Conservation (phyloP, 2,329 filamentous ascomycete species). For the Aspergillus sp. region DNA sequence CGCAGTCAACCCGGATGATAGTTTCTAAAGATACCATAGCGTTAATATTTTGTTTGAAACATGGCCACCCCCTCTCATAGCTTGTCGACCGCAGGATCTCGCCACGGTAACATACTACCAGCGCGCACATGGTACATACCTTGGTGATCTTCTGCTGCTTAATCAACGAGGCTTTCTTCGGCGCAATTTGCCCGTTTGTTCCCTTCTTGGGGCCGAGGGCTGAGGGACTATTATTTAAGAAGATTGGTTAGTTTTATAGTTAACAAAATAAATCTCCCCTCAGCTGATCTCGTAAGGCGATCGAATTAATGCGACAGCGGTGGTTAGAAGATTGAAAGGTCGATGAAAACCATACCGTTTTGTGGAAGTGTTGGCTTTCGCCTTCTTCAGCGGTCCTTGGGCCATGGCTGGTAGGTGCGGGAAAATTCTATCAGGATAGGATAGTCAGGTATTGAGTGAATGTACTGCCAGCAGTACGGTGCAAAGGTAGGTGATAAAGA, state of each 20-base stretch:
- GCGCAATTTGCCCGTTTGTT: conserved; percentile 59
- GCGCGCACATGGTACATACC: conserved; percentile 35
- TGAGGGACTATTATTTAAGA: conserved; percentile 16
- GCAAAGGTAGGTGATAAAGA: neutral
- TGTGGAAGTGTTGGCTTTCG: conserved; percentile 21
- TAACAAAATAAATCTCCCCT: neutral
- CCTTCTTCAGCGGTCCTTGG: conserved; percentile 44
- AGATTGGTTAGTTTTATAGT: neutral
- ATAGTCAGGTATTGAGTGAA: too few species aligned
- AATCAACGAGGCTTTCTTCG: conserved; percentile 63
- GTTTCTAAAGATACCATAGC: conserved; percentile 49
- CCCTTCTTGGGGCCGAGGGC: conserved; percentile 57
- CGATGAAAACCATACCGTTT: conserved; percentile 35
- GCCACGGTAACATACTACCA: neutral
- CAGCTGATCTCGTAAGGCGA: neutral
- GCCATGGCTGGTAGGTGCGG: conserved; percentile 14
- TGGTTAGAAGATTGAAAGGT: neutral
- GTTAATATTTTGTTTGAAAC: neutral
- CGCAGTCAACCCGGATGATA: conserved; percentile 60
- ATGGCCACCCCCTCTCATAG: conserved; percentile 19
- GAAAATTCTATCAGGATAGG: neutral
- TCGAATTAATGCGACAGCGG: neutral
- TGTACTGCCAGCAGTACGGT: conserved; percentile 8
- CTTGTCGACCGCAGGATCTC: conserved; percentile 4
- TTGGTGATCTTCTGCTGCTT: conserved; percentile 64